Base-by-base conservation (phyloP, 192 early-diverging fungal species). In the Physocladia obscura region DNA sequence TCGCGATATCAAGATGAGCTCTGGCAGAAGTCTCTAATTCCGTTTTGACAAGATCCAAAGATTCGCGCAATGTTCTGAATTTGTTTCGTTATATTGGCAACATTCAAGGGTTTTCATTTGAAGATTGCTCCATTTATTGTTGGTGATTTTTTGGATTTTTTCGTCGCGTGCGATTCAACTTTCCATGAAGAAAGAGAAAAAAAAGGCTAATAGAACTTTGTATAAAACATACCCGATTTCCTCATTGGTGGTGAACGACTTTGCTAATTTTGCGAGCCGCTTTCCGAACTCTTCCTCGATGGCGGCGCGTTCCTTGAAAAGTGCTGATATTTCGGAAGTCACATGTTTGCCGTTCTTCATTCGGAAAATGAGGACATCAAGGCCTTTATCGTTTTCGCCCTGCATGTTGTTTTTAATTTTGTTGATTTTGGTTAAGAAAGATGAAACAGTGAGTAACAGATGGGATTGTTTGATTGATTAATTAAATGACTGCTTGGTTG, bases 271-370 rank as follows among this genome's bases (percentile, higher is more conserved):
- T 2, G 74, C 48, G 47, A 87, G 47, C n/a, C 79, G 49, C 47
- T 75, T 83, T 15, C 79, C 82, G 51, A 86, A 87, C 13, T 87
- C 83, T 62, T 87, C 83, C 52, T 87, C 85, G 39, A 87, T 86
- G 8, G 71, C 19, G 0, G 78, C 76, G 3, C 84, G 74, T 65
- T 85, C 79, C 49, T 81, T 78, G 6, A 83, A 59, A 69, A 85
- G 32, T 8, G 44, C 49, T 15, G 63, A 62, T n/a, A 85, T 61
- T 57, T 83, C 79, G 31, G 83, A 75, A 21, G 76, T 74, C 13
- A 77, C 68, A 49, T 82, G 79, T 74, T 85, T 85, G 32, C 79
- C 79, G 40, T 69, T 69, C 58, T 73, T 78, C 79, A 85, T 77
- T 2, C 80, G 73, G 15, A 13, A 58, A 56, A 76, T 67, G 24